These are phyloP conservation scores for Sabuloglossum arenarium DNA, from an alignment of 495 filamentous ascomycete genomes.

Conservation along the genomic window DNA sequence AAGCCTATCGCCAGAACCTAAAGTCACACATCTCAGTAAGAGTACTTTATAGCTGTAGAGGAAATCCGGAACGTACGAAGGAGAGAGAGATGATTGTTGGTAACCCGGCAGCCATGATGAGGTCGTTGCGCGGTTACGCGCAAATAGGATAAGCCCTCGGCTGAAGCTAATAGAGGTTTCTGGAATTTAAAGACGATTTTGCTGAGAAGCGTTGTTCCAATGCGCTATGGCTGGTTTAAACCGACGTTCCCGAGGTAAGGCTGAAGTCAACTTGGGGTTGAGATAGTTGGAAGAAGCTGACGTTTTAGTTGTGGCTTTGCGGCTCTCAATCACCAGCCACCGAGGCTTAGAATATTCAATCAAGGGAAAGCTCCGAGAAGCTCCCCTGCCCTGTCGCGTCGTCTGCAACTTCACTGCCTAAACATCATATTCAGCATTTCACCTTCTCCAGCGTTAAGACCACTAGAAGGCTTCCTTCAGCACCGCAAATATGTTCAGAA, in stretches of 20 bases:
- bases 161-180: no score
- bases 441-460: neutral
- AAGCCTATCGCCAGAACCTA: slow-evolving; percentile 94
- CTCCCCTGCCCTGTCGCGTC: neutral
- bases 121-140: slow-evolving; percentile 15
- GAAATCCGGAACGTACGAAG: slow-evolving; percentile 40
- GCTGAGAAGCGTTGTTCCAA: no score
- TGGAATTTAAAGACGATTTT: no score
- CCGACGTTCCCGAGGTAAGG: neutral
- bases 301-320: slow-evolving; percentile 1
- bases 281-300: neutral
- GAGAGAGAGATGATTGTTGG: slow-evolving; percentile 98
- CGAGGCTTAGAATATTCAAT: slow-evolving; percentile 10
- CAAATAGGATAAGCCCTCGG: no score
- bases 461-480: neutral
- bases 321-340: slow-evolving; percentile 13
- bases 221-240: neutral
- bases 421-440: neutral
- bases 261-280: neutral
- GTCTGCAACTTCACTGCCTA: neutral
- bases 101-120: slow-evolving; percentile 78
- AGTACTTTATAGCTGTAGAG: neutral
- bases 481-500: slow-evolving; percentile 71
- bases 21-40: slow-evolving; percentile 7
- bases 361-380: neutral